Evolutionary conservation across 1,284 basidiomycete species (phyloP).

Genomic region (Irpex lacteus): DNA sequence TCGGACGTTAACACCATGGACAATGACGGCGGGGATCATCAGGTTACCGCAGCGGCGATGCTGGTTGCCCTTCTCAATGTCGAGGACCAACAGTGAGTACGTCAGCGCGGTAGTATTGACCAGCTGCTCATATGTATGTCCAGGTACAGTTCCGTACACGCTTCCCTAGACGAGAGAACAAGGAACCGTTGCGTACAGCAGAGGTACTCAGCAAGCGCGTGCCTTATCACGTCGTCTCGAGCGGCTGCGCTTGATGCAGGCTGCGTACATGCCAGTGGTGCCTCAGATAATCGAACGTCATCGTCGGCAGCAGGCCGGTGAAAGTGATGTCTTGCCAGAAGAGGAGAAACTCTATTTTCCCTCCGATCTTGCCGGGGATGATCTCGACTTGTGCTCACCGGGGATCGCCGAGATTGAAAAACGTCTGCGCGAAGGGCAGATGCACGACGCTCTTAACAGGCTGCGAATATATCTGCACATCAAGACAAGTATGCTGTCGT

Average conservation of each 20-base stretch:
- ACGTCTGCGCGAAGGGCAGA: constrained; percentile 4
- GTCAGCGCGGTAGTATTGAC: not conserved
- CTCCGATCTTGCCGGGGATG: not conserved
- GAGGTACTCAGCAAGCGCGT: not conserved
- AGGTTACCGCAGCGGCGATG: not conserved
- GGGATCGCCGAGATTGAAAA: constrained; percentile 6
- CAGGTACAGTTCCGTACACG: too few relatives aligned
- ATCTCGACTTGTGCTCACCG: not conserved
- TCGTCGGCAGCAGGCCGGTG: too few relatives aligned
- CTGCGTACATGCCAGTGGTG: not conserved
- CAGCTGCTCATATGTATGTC: not conserved
- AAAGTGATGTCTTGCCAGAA: not conserved
- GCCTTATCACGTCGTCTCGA: not conserved
- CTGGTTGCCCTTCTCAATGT: not conserved
- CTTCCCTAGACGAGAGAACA: too few relatives aligned
- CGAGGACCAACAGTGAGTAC: constrained; percentile 8
- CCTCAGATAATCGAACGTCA: too few relatives aligned
- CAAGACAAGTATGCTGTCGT: constrained; percentile 2
- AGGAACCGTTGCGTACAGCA: too few relatives aligned
- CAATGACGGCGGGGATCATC: not conserved
- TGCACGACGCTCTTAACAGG: constrained; percentile 6
- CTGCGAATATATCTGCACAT: constrained; percentile 10
- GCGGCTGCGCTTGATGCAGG: not conserved
- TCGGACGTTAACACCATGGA: not conserved
- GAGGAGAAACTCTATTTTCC: constrained; percentile 1